Conservation (phyloP, 2,329 filamentous ascomycete genomes). For the Aspergillus eucalypticola region DNA sequence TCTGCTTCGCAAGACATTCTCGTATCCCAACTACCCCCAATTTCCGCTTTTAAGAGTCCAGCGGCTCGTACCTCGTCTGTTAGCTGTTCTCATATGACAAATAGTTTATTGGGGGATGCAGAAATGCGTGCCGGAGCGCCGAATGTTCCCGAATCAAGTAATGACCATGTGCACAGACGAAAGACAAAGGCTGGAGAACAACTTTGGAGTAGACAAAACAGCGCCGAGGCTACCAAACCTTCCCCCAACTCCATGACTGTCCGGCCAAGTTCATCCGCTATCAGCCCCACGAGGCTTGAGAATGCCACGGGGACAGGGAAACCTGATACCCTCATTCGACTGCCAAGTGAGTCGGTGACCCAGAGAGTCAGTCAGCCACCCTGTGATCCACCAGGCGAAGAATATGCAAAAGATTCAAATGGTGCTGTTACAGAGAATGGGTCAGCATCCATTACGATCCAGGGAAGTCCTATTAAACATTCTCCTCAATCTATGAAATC, state of each 20-base stretch:
- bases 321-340: background rate
- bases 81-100: background rate
- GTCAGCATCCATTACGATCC: background rate
- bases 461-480: background rate
- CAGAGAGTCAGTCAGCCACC: too few species aligned
- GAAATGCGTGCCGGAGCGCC: background rate
- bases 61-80: background rate
- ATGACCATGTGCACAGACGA: background rate
- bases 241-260: background rate
- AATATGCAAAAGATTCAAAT: background rate
- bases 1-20: conserved; percentile 20
- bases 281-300: too few species aligned
- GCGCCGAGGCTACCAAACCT: background rate
- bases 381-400: background rate
- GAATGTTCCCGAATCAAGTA: background rate
- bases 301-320: background rate
- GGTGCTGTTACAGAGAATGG: background rate
- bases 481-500: background rate
- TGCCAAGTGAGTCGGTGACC: background rate
- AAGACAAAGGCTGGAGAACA: background rate
- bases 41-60: background rate
- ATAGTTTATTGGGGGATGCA: conserved; percentile 11
- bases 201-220: background rate
- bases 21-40: conserved; percentile 24
- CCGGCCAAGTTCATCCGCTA: background rate